Base-by-base conservation (phyloP, 768 basidiomycete species). In the Tylopilus subfusipes region DNA sequence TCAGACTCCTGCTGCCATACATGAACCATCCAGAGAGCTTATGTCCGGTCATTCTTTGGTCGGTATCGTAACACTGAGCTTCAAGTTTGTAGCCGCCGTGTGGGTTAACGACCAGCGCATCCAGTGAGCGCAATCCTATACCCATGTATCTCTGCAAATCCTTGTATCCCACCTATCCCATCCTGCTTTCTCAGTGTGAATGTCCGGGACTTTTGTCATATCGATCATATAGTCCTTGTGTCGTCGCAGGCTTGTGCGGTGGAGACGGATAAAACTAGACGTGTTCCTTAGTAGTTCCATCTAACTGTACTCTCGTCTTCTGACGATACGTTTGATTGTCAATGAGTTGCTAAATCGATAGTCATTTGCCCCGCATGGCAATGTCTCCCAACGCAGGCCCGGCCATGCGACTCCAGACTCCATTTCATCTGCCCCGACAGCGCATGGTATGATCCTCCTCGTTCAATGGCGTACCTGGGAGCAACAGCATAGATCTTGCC, bases 81-180 rank as follows among this genome's bases (percentile, higher is more conserved):
- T n/a, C n/a, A n/a, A n/a, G n/a, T n/a, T 59, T 21, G 36, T 52
- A 6, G 43, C 55, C 19, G 21, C 45, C 44, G 24, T 34, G n/a
- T 53, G 38, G 22, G 54, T 54, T 67, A 45, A 67, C 56, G 29
- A 38, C 22, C 14, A 38, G 46, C 46, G 18, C 46, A 49, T 54
- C 38, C 54, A 68, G 60, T 50, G 50, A 56, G 53, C 63, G 27
- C 55, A 38, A 38, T 46, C 55, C 31, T 33, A 42, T 24, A 39
- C 48, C 40, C 56, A 7, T 56, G 50, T 66, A 58, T 58, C 48
- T 42, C 54, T 52, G 49, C 55, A 52, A 42, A 53, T 55, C 57
- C 48, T 46, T 62, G 65, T 63, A 66, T 52, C 40, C 52, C 40
- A 53, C n/a, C 52, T 44, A 44, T 52, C 39, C 42, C 33, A 27